These are phyloP conservation scores for Rhodotorula sp. DNA, from an alignment of 1,284 basidiomycete species.

Conservation along the genomic window DNA sequence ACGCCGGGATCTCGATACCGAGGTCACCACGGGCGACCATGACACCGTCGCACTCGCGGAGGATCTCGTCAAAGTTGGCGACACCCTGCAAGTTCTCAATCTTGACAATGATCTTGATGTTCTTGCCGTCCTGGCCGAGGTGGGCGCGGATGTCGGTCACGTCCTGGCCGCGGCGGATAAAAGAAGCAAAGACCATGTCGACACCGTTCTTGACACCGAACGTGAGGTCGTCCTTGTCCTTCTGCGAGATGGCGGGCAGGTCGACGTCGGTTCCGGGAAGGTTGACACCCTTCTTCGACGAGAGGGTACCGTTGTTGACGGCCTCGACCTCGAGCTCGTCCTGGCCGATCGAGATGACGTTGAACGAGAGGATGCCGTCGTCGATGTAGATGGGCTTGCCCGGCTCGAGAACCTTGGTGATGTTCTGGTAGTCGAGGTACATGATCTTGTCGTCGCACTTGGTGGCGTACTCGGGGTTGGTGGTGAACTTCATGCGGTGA, in stretches of 20 bases:
- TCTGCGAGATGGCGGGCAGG: constrained; percentile 94
- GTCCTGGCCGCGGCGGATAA: constrained; percentile 90
- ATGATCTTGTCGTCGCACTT: constrained; percentile 76
- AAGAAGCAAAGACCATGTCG: constrained; percentile 98
- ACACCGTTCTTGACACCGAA: constrained; percentile 98
- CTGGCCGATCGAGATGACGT: constrained; percentile 83
- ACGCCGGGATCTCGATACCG: constrained; percentile 96
- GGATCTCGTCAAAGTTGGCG: constrained; percentile 94
- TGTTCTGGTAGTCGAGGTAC: constrained; percentile 92
- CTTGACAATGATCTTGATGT: constrained; percentile 97
- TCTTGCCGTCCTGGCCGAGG: constrained; percentile 85
- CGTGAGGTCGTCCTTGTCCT: constrained; percentile 91
- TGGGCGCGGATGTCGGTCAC: constrained; percentile 86
- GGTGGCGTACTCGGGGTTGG: constrained; percentile 78
- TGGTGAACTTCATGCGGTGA: constrained; percentile 91
- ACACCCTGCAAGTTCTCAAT: constrained; percentile 99
- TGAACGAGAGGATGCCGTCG: constrained; percentile 92
- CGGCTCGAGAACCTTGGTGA: constrained; percentile 90
- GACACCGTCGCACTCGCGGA: constrained; percentile 89
- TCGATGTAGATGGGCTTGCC: constrained; percentile 98
- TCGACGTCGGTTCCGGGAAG: constrained; percentile 98
- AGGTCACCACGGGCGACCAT: constrained; percentile 99
- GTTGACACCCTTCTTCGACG: constrained; percentile 98
- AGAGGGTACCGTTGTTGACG: constrained; percentile 88
- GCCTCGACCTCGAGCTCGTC: constrained; percentile 71